A percentile compares a stretch with the other conserved stretches of the same genome.
phyloP scores from a whole-genome alignment of 225 moss, liverwort and hornwort genomes.

The Neckera pumila region DNA sequence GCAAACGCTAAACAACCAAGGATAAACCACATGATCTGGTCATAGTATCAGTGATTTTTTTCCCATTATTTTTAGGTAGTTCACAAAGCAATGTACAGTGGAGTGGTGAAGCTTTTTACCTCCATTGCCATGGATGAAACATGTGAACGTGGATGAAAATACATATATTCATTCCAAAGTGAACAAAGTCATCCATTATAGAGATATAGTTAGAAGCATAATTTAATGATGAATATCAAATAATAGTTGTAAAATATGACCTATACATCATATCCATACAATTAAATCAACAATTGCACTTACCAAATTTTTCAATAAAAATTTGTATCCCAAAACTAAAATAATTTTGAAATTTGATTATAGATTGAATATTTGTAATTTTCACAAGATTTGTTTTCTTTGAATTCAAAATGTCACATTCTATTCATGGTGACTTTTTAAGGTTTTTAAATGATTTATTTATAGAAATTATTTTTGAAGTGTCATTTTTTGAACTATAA shows the following conservation, averaged over 20 bases:
- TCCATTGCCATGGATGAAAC: too few relatives aligned
- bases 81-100: too few relatives aligned
- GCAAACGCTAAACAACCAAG: accelerated
- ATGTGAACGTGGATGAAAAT: too few relatives aligned
- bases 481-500: not conserved
- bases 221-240: not conserved
- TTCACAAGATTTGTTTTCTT: not conserved
- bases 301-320: not conserved
- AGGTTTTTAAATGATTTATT: not conserved
- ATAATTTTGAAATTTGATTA: not conserved
- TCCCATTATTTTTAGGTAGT: too few relatives aligned
- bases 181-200: too few relatives aligned
- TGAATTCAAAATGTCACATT: not conserved
- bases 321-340: not conserved
- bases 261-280: not conserved
- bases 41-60: too few relatives aligned
- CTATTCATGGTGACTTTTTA: not conserved
- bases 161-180: too few relatives aligned
- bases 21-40: too few relatives aligned
- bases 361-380: not conserved
- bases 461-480: not conserved
- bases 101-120: too few relatives aligned
- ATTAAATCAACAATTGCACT: not conserved
- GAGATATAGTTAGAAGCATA: not conserved
- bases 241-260: not conserved